phyloP scores from a whole-genome alignment of 805 yeast species.

The Candida silvicultrix region DNA sequence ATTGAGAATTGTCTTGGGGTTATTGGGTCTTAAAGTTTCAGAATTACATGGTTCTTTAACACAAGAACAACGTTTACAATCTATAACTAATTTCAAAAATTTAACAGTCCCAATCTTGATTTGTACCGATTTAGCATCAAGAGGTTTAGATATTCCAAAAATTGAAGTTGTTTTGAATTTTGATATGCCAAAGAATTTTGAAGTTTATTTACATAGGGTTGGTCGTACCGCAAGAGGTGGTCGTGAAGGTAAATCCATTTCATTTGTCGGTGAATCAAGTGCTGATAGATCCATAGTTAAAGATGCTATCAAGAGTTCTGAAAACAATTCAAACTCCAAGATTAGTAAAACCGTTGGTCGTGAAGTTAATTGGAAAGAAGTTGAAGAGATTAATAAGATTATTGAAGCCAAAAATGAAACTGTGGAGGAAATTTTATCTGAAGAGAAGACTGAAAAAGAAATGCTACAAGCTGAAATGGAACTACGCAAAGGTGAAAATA shows the following conservation, averaged over 20 bases:
- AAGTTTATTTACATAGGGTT: slow-evolving; percentile 91
- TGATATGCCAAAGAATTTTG: slow-evolving; percentile 93
- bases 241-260: slow-evolving; percentile 86
- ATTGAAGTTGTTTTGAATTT: slow-evolving; percentile 91
- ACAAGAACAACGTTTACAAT: slow-evolving; percentile 88
- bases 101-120: slow-evolving; percentile 79
- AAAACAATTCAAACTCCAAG: slow-evolving; percentile 29
- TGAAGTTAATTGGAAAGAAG: slow-evolving; percentile 83
- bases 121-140: slow-evolving; percentile 97
- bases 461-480: slow-evolving; percentile 88
- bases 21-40: slow-evolving; percentile 68
- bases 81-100: slow-evolving; percentile 76
- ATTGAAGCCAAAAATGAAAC: slow-evolving; percentile 54
- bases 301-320: slow-evolving; percentile 72
- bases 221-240: slow-evolving; percentile 99
- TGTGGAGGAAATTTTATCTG: slow-evolving; percentile 73
- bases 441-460: slow-evolving; percentile 87
- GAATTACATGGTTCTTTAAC: slow-evolving; percentile 80
- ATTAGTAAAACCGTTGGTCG: slow-evolving; percentile 74
- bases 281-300: slow-evolving; percentile 87
- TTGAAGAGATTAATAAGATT: slow-evolving; percentile 59
- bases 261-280: slow-evolving; percentile 91
- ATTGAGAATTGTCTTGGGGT: slow-evolving; percentile 68
- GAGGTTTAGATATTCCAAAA: slow-evolving; percentile 99
- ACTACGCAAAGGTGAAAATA: slow-evolving; percentile 74